These are phyloP conservation scores for Diaporthe velutina DNA, from an alignment of 2,329 filamentous ascomycete genomes.

Conservation along the genomic window DNA sequence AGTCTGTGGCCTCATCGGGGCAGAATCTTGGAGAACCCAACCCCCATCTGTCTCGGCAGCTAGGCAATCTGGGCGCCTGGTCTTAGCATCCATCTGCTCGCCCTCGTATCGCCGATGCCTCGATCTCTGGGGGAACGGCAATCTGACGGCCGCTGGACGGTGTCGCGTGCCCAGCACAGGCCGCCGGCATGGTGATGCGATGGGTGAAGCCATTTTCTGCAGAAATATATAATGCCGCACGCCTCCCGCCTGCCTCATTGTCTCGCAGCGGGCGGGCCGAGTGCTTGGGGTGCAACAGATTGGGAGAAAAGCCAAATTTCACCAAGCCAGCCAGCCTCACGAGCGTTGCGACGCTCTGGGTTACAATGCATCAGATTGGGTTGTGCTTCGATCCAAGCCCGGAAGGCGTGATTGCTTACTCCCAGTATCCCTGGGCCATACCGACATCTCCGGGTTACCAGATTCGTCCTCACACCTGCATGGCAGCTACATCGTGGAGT, in stretches of 20 bases:
- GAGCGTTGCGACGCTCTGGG: conserved; percentile 16
- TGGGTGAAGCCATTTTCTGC: conserved; percentile 13
- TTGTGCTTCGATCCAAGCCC: conserved; percentile 22
- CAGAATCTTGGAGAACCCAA: conserved; percentile 1
- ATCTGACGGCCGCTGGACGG: conserved; percentile 7
- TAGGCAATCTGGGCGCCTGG: conserved; percentile 15
- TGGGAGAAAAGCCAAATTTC: not conserved
- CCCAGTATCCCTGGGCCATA: conserved; percentile 20
- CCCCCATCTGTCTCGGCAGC: conserved; percentile 6
- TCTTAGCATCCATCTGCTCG: conserved; percentile 11
- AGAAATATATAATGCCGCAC: conserved; percentile 4
- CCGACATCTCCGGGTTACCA: conserved; percentile 28
- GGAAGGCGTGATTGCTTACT: conserved; percentile 26
- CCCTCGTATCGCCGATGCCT: conserved; percentile 22
- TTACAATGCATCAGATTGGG: conserved; percentile 26
- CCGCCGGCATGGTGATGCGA: conserved; percentile 7
- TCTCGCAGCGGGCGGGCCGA: not conserved
- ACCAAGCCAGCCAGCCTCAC: conserved; percentile 6
- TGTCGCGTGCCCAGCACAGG: conserved; percentile 16
- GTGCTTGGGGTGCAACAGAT: conserved; percentile 20
- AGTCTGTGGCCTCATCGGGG: conserved; percentile 11
- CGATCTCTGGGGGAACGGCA: conserved; percentile 24
- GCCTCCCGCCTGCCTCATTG: not conserved
- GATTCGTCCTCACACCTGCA: conserved; percentile 20
- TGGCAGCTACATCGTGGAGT: not conserved